These are phyloP conservation scores for Pythium aphanidermatum DNA, from an alignment of 352 stramenopile species.

Conservation along the genomic window DNA sequence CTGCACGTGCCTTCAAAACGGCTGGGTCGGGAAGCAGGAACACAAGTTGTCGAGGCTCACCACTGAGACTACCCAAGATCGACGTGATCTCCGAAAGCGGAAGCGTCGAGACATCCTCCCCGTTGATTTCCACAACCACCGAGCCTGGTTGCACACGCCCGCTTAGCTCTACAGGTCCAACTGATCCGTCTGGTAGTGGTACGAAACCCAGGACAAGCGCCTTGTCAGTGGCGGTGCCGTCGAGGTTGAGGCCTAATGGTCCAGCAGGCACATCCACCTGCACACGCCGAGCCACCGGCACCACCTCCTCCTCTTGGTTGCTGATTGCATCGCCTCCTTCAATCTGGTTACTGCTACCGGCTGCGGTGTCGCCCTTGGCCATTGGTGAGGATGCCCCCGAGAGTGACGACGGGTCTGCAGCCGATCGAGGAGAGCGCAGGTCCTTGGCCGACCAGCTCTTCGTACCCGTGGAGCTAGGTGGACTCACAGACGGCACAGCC, in stretches of 20 bases:
- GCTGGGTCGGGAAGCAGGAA: conserved; percentile 33
- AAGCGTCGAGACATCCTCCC: conserved; percentile 39
- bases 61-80: conserved; percentile 28
- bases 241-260: conserved; percentile 50
- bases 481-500: conserved; percentile 4
- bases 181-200: conserved; percentile 39
- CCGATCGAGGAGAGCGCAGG: conserved; percentile 14
- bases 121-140: conserved; percentile 58
- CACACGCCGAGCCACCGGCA: conserved; percentile 29
- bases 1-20: not conserved
- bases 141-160: conserved; percentile 35
- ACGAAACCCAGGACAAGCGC: conserved; percentile 63
- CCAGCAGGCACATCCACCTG: conserved; percentile 39
- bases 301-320: conserved; percentile 3
- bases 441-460: conserved; percentile 22
- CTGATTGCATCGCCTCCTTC: too few species aligned
- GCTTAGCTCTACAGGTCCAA: conserved; percentile 34
- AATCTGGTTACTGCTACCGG: not conserved
- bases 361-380: not conserved
- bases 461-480: conserved; percentile 8
- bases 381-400: conserved; percentile 10
- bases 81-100: conserved; percentile 37
- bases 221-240: conserved; percentile 25
- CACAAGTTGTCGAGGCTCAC: conserved; percentile 27
- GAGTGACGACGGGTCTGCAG: conserved; percentile 5